Percentiles rank a stretch among this genome's conserved stretches.
Evolutionary conservation across 1,284 basidiomycete species (phyloP).

Genomic region (Schizopora paradoxa): DNA sequence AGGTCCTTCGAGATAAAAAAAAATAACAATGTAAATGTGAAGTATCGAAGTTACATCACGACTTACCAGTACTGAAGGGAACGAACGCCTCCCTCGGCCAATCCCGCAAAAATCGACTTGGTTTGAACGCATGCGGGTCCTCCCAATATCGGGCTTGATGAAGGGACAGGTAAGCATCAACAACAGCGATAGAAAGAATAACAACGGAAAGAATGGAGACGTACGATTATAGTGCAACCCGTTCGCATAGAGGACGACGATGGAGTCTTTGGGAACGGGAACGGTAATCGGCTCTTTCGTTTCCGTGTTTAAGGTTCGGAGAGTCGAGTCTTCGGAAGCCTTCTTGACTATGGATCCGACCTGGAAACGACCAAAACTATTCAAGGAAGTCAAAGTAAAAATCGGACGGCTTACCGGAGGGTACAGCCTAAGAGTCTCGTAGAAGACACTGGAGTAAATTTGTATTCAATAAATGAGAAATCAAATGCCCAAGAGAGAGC

Average conservation of each 20-base stretch:
- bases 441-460: conserved; percentile 26
- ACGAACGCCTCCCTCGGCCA: conserved; percentile 47
- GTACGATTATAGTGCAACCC: conserved; percentile 43
- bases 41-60: background rate
- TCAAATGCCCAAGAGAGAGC: conserved; percentile 1
- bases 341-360: conserved; percentile 44
- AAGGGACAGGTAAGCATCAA: too few relatives aligned
- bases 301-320: conserved; percentile 33
- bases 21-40: too few relatives aligned
- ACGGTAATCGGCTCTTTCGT: conserved; percentile 35
- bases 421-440: conserved; percentile 39
- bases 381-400: background rate
- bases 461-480: background rate
- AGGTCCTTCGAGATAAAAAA: too few relatives aligned
- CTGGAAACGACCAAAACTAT: conserved; percentile 23
- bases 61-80: conserved; percentile 45
- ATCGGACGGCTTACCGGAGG: conserved; percentile 22
- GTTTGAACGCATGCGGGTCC: conserved; percentile 44
- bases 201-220: conserved; percentile 14
- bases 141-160: conserved; percentile 53
- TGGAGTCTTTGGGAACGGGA: conserved; percentile 40
- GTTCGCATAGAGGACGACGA: conserved; percentile 35
- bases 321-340: conserved; percentile 40
- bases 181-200: too few relatives aligned
- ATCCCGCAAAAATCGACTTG: conserved; percentile 44